Evolutionary conservation across 495 filamentous ascomycete genomes (phyloP), one percentile per base, ranked within the genome.

Genomic region (Neurospora sp.): DNA sequence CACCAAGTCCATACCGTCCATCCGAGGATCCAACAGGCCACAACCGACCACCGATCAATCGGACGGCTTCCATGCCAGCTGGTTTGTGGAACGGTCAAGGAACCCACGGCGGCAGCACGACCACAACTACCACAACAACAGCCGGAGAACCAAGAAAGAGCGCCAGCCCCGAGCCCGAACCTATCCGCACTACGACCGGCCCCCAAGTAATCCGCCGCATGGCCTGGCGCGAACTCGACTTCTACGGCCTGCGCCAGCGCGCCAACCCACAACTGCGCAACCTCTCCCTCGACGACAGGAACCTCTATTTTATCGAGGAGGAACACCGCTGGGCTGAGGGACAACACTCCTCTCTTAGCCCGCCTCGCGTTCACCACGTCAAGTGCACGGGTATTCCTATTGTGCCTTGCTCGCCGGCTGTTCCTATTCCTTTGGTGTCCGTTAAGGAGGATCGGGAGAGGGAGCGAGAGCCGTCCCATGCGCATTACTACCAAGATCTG

Each of bases 231-330:
- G 87, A 88, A 40, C 83, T 93, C 0, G 86, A 84, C 8, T 88
- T 88, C 78, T 86, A 88, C 71, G 84, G 82, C 16, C 78, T 91
- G n/a, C 82, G 88, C 42, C 91, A 92, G 79, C 80, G 87, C 31
- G 83, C 86, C 0, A 84, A 81, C 31, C 90, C 90, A 0, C 78
- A 76, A 5, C 82, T 93, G 0, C 83, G 89, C 23, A 82, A 81
- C 38, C 75, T 93, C 14, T 84, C 84, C 5, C 80, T 93, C 31
- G 88, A 90, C 74, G 84, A 85, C 69, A 83, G 83, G 5, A 89
- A 87, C 71, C 49, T 83, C 4, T 83, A 82, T 69, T 70, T 83
- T 23, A 70, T 84, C 71, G 79, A 86, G 79, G 81, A 88, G 49
- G 84, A 87, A 39, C 87, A 88, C 77, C 77, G 82, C 2, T 87